A percentile compares a stretch with the other conserved stretches of the same genome.
These are phyloP conservation scores for Claviceps pusilla DNA, from an alignment of 2,329 filamentous ascomycete species.

Conservation along the genomic window DNA sequence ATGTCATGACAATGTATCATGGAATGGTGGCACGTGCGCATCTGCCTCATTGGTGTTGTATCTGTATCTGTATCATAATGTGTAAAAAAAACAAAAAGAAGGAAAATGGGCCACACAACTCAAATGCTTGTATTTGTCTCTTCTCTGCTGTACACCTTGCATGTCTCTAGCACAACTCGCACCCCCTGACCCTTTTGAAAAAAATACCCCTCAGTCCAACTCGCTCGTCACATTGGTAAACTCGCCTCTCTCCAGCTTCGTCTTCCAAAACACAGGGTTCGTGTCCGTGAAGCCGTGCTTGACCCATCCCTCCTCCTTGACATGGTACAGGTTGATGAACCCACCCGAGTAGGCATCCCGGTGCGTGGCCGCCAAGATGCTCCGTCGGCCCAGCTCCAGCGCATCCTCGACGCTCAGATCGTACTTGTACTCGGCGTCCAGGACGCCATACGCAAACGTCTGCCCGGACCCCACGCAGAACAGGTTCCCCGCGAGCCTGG, in stretches of 20 bases:
- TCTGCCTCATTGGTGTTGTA: no score
- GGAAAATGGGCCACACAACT: neutral
- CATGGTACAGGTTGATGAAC: constrained; percentile 96
- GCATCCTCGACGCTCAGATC: constrained; percentile 78
- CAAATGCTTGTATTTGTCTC: neutral
- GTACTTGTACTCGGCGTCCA: constrained; percentile 90
- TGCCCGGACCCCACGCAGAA: constrained; percentile 98
- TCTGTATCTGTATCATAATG: neutral
- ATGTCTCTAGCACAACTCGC: neutral
- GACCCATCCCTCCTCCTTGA: constrained; percentile 97
- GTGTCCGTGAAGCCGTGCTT: constrained; percentile 98
- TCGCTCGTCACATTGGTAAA: constrained; percentile 87
- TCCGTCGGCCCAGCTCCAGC: constrained; percentile 75
- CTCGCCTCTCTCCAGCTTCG: constrained; percentile 95
- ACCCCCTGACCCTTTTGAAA: no score
- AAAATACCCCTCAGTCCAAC: constrained; percentile 28
- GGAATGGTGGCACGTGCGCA: no score
- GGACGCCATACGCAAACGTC: constrained; percentile 95
- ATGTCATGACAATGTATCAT: no score
- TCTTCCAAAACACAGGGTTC: constrained; percentile 99
- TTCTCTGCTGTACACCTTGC: neutral
- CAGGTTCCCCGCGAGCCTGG: constrained; percentile 78
- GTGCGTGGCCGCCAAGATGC: constrained; percentile 91
- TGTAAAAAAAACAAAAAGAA: no score
- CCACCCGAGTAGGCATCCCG: constrained; percentile 97